Evolutionary conservation across 2,329 filamentous ascomycete species (phyloP).

Genomic region (Fusarium sp.): DNA sequence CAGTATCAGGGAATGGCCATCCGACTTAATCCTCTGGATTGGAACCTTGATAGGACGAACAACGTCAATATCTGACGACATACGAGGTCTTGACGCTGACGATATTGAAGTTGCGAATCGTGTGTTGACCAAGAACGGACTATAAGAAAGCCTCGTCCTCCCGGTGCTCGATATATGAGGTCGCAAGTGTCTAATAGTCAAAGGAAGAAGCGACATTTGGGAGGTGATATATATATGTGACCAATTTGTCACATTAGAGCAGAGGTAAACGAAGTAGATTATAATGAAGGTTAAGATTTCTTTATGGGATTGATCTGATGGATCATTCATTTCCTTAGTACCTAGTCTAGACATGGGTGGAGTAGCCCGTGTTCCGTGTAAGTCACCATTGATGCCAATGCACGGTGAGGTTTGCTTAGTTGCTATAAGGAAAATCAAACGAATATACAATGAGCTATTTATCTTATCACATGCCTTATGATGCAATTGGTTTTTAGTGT

Average conservation of each 20-base stretch:
- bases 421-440: background rate
- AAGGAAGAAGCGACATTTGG: too few relatives aligned
- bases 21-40: slow-evolving; percentile 24
- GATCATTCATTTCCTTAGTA: background rate
- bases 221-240: too few relatives aligned
- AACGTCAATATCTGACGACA: slow-evolving; percentile 54
- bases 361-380: background rate
- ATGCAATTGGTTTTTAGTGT: slow-evolving; percentile 4
- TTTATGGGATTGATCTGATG: too few relatives aligned
- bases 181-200: too few relatives aligned
- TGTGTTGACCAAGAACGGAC: too few relatives aligned
- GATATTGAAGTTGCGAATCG: background rate
- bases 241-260: too few relatives aligned
- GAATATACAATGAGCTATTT: background rate
- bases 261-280: too few relatives aligned
- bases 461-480: background rate
- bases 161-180: too few relatives aligned
- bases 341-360: background rate
- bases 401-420: background rate
- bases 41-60: slow-evolving; percentile 16
- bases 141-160: too few relatives aligned
- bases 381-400: background rate
- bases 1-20: slow-evolving; percentile 41
- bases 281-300: background rate
- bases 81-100: slow-evolving; percentile 28